Evolutionary conservation across 169 alveolate species (phyloP).

Genomic region (Blepharisma undulans): DNA sequence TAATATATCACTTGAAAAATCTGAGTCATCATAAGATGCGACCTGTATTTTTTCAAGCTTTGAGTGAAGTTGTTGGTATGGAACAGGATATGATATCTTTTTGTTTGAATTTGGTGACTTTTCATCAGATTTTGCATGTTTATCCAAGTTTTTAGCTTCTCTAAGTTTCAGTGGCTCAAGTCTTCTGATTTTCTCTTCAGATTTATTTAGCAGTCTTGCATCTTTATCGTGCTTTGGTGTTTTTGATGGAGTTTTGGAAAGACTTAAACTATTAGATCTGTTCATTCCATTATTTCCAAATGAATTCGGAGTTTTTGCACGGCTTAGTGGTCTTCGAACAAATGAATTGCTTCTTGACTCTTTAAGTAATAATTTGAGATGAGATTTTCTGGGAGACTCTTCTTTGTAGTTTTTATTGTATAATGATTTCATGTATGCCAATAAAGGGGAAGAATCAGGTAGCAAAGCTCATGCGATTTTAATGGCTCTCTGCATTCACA

Average conservation of each 20-base stretch:
- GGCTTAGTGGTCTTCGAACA: background rate
- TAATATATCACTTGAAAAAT: background rate
- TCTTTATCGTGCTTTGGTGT: background rate
- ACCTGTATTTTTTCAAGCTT: background rate
- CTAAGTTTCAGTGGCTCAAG: background rate
- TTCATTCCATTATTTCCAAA: background rate
- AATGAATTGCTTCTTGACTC: background rate
- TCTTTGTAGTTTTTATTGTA: background rate
- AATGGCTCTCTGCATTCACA: background rate
- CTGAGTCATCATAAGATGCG: background rate
- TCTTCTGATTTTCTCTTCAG: background rate
- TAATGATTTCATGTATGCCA: background rate
- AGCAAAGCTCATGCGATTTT: background rate
- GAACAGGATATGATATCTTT: background rate
- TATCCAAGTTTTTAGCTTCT: background rate
- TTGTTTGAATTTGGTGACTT: background rate
- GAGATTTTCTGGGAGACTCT: background rate
- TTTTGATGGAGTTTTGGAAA: background rate
- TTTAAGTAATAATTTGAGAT: background rate
- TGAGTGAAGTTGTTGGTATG: background rate
- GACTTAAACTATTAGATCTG: background rate
- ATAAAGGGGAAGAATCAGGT: background rate
- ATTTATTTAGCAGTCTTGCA: background rate
- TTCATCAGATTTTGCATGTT: background rate
- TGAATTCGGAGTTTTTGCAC: background rate